Base-by-base conservation (phyloP, 2,329 filamentous ascomycete genomes). In the Penicillium sp. region DNA sequence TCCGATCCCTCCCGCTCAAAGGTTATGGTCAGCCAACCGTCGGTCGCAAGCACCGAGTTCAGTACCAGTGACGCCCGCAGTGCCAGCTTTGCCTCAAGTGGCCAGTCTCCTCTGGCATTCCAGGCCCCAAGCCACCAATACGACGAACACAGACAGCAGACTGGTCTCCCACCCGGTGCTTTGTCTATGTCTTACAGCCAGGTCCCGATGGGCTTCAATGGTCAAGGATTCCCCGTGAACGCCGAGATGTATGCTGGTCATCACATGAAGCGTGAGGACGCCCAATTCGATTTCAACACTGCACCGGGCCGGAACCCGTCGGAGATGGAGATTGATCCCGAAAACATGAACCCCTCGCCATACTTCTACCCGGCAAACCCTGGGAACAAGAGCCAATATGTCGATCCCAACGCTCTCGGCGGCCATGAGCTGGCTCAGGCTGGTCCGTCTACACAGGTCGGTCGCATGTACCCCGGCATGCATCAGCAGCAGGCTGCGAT, bases 71-170 rank as follows among this genome's bases (percentile, higher is more conserved):
- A 72, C 61, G 65, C 67, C 56, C 68, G 70, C 43, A 72, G 71
- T 62, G 71, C 69, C 56, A 69, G 67, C 48, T 74, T 76, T 58
- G 70, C 70, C 21, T 69, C 72, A 21, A 74, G 67, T 41, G 70
- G 68, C 60, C 74, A 76, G 57, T 73, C 72, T 27, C 84, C 88
- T 61, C 82, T 82, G 63, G 78, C 82, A 21, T 85, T 93, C 70
- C 87, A 86, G 48, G 90, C 87, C 37, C 93, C 94, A 9, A 96
- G 91, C 75, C 93, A 97, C 79, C 91, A 96, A 77, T 97, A 97
- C 81, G 90, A 92, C 70, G 87, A 91, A 71, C 95, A 97, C 80
- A 90, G 91, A 79, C 94, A 99, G 74, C 93, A 97, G 80, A 97
- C 94, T 4, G 92, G 93, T 62, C 87, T 97, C 31, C 91, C 94